Evolutionary conservation across 1,284 basidiomycete genomes (phyloP).

Genomic region (Papiliotrema fonsecae): DNA sequence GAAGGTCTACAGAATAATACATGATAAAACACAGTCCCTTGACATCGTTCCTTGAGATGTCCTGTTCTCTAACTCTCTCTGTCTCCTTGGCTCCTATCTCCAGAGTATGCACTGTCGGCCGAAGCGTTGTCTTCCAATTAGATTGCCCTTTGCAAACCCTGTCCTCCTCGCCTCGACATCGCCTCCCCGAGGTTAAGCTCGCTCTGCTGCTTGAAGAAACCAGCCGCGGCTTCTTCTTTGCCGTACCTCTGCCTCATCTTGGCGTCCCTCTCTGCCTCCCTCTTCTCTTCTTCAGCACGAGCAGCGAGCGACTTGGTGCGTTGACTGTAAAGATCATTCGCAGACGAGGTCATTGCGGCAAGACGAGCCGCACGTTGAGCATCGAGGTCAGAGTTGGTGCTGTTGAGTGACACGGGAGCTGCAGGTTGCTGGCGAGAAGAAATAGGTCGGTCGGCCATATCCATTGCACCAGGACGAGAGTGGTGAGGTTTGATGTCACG

Average conservation of each 20-base stretch:
- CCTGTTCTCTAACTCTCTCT: too few relatives aligned
- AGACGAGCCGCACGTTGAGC: conserved; percentile 73
- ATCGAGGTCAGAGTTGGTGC: conserved; percentile 28
- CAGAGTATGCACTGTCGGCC: too few relatives aligned
- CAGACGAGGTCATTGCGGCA: conserved; percentile 77
- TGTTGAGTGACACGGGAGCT: conserved; percentile 3
- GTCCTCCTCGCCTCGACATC: conserved; percentile 40
- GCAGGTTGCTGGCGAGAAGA: conserved; percentile 13
- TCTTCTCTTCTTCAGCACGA: conserved; percentile 32
- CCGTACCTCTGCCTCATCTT: conserved; percentile 35
- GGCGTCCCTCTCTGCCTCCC: conserved; percentile 30
- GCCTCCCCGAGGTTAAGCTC: conserved; percentile 40
- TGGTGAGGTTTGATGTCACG: conserved; percentile 20
- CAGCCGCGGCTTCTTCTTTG: conserved; percentile 39
- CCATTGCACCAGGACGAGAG: conserved; percentile 25
- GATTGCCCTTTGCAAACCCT: conserved; percentile 41
- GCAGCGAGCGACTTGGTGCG: conserved; percentile 32
- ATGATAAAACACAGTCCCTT: too few relatives aligned
- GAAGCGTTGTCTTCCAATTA: conserved; percentile 14
- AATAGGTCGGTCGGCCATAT: conserved; percentile 26
- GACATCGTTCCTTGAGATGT: too few relatives aligned
- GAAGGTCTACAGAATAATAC: too few relatives aligned
- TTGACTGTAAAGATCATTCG: conserved; percentile 52
- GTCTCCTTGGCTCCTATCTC: too few relatives aligned
- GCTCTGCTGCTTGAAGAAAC: conserved; percentile 43